Percentiles rank a stretch among this genome's conserved stretches.
phyloP scores from a whole-genome alignment of 179 eudicot genomes.

The Gypsophila paniculata region DNA sequence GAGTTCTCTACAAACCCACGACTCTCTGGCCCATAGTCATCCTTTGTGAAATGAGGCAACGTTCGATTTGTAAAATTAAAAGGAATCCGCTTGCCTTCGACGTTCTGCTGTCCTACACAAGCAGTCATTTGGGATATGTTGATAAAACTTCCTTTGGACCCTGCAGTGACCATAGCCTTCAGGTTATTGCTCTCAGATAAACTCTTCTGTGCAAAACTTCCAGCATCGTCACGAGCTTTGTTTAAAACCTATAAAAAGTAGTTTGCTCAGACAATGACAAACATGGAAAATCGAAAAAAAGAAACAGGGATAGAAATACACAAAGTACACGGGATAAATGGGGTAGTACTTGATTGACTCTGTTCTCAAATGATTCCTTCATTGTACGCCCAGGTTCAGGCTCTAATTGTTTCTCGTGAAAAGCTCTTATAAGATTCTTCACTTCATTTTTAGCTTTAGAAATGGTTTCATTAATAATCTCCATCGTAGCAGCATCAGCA shows the following conservation, averaged over 20 bases:
- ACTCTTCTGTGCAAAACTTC: slow-evolving; percentile 96
- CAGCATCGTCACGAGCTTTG: slow-evolving; percentile 99
- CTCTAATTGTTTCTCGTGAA: slow-evolving; percentile 79
- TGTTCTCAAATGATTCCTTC: slow-evolving; percentile 98
- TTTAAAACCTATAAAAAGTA: slow-evolving; percentile 63
- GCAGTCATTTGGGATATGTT: slow-evolving; percentile 99
- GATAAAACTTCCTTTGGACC: slow-evolving; percentile 98
- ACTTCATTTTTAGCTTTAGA: slow-evolving; percentile 90
- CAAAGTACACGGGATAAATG: background rate
- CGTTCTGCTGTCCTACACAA: slow-evolving; percentile 99
- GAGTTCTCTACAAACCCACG: slow-evolving; percentile 99
- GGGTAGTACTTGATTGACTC: slow-evolving; percentile 80
- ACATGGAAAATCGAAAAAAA: slow-evolving; percentile 1
- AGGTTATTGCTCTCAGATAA: slow-evolving; percentile 94
- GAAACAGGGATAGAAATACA: too few relatives aligned
- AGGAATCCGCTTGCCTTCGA: slow-evolving; percentile 98
- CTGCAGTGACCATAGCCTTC: slow-evolving; percentile 99
- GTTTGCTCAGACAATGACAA: background rate
- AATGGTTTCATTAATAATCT: slow-evolving; percentile 80
- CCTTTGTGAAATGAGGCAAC: slow-evolving; percentile 96
- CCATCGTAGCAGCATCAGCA: slow-evolving; percentile 99
- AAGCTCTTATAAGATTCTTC: slow-evolving; percentile 68
- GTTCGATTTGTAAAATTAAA: slow-evolving; percentile 84
- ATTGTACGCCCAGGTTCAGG: slow-evolving; percentile 99
- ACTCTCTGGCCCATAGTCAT: slow-evolving; percentile 98